Evolutionary conservation across 371 early-diverging fungal species (phyloP), one percentile per base, ranked within the genome.

Genomic region (Batrachochytrium dendrobatidis): DNA sequence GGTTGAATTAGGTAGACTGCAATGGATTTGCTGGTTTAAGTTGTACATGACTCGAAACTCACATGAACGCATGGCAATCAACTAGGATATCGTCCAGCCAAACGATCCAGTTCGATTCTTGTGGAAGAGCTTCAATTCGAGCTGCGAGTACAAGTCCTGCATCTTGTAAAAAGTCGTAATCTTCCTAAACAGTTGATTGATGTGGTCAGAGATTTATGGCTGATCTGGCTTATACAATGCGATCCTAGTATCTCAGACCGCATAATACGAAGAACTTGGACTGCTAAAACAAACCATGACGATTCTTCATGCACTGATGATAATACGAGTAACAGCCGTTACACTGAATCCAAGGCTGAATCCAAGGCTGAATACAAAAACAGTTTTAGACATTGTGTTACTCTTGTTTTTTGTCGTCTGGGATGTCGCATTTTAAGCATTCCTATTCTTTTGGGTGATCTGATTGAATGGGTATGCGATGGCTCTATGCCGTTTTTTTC

Each of bases 361-460:
- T n/a, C n/a, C 39, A 39, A 39, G 39, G 15, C 20, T 39, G 20
- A 17, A 39, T 17, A 39, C 39, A 39, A 39, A 39, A 17, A 20
- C 39, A 39, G 15, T 20, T 15, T 20, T 39, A 39, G 39, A 39
- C 15, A 15, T 17, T 20, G 39, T 20, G 39, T 39, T 39, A 20
- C 51, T 28, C 51, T 51, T 6, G 24, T 29, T 3, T 3, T 51
- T 32, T 51, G 51, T n/a, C 28, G 28, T 17, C 3, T 51, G 10
- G 51, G 30, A 2, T 51, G 51, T 32, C 10, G 51, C 18, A 51
- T 51, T 3, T 32, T 51, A 3, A 32, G 51, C 3, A 24, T 51
- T 51, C 51, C 51, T 5, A 51, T 51, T 24, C 51, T 51, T 6
- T 3, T 51, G 3, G 51, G 28, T 17, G 51, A 51, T 51, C 24